Evolutionary conservation across 495 filamentous ascomycete species (phyloP).

Genomic region (Aspergillus wentii): DNA sequence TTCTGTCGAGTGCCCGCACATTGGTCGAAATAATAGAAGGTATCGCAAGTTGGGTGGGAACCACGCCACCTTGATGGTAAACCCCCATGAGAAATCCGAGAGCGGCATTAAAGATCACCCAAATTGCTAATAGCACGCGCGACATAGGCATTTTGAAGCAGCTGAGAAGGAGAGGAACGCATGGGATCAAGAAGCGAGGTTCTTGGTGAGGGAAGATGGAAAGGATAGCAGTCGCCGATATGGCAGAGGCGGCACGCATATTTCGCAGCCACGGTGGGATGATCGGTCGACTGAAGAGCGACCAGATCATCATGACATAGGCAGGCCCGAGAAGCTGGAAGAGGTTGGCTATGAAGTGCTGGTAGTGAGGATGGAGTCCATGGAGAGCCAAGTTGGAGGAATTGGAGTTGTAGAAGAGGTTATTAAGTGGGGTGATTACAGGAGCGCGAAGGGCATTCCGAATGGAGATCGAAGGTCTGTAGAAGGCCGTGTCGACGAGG

Average conservation of each 20-base stretch:
- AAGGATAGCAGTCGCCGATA: slow-evolving; percentile 74
- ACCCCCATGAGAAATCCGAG: slow-evolving; percentile 83
- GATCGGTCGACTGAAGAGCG: slow-evolving; percentile 47
- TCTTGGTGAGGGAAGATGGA: slow-evolving; percentile 92
- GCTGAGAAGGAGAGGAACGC: slow-evolving; percentile 81
- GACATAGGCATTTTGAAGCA: slow-evolving; percentile 68
- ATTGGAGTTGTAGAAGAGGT: slow-evolving; percentile 79
- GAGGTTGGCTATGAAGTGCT: slow-evolving; percentile 81
- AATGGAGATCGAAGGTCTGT: slow-evolving; percentile 51
- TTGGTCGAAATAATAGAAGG: slow-evolving; percentile 29
- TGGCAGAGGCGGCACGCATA: slow-evolving; percentile 58
- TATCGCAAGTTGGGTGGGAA: slow-evolving; percentile 67
- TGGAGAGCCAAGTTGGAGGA: slow-evolving; percentile 78
- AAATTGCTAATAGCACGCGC: slow-evolving; percentile 57
- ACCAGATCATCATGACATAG: slow-evolving; percentile 57
- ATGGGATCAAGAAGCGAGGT: slow-evolving; percentile 86
- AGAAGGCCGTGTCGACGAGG: slow-evolving; percentile 78
- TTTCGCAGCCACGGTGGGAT: slow-evolving; percentile 48
- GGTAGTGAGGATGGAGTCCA: slow-evolving; percentile 87
- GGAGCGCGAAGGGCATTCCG: slow-evolving; percentile 52
- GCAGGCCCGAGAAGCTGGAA: slow-evolving; percentile 90
- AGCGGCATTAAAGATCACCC: slow-evolving; percentile 78
- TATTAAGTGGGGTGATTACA: slow-evolving; percentile 86
- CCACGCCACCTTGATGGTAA: slow-evolving; percentile 91
- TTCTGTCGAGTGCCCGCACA: slow-evolving; percentile 3